phyloP scores from a whole-genome alignment of 2,329 filamentous ascomycete genomes.

The Pseudohalonectria lignicola region DNA sequence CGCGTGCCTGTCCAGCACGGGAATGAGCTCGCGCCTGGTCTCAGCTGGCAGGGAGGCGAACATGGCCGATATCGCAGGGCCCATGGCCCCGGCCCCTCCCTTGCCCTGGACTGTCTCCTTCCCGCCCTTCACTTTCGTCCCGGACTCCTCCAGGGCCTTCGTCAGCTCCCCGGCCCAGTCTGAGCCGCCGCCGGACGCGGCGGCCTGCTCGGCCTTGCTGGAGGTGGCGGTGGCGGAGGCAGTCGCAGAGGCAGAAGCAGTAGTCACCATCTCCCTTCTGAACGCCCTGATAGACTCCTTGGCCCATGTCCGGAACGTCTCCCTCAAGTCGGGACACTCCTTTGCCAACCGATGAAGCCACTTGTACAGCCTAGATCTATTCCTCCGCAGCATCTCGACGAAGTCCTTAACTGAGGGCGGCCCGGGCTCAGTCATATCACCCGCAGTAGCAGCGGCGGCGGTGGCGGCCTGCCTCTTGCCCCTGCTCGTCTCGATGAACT shows the following conservation, averaged over 20 bases:
- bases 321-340: slow-evolving; percentile 54
- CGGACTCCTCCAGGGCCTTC: neutral
- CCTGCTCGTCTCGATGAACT: slow-evolving; percentile 53
- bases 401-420: slow-evolving; percentile 61
- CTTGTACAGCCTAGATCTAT: slow-evolving; percentile 52
- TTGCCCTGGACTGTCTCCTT: neutral
- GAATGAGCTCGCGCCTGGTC: slow-evolving; percentile 32
- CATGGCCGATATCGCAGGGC: slow-evolving; percentile 25
- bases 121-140: neutral
- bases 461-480: slow-evolving; percentile 22
- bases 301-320: slow-evolving; percentile 50
- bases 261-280: slow-evolving; percentile 8
- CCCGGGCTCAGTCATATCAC: slow-evolving; percentile 20
- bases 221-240: slow-evolving; percentile 4
- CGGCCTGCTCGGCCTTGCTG: slow-evolving; percentile 7
- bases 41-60: slow-evolving; percentile 33
- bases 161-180: neutral
- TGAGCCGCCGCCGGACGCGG: neutral
- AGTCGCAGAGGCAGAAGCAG: neutral
- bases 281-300: slow-evolving; percentile 49
- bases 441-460: slow-evolving; percentile 5
- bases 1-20: slow-evolving; percentile 47
- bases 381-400: slow-evolving; percentile 52
- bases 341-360: slow-evolving; percentile 61
- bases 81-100: slow-evolving; percentile 27